These are phyloP conservation scores for Scheffersomyces lignosus DNA, from an alignment of 805 yeast genomes.

Conservation along the genomic window DNA sequence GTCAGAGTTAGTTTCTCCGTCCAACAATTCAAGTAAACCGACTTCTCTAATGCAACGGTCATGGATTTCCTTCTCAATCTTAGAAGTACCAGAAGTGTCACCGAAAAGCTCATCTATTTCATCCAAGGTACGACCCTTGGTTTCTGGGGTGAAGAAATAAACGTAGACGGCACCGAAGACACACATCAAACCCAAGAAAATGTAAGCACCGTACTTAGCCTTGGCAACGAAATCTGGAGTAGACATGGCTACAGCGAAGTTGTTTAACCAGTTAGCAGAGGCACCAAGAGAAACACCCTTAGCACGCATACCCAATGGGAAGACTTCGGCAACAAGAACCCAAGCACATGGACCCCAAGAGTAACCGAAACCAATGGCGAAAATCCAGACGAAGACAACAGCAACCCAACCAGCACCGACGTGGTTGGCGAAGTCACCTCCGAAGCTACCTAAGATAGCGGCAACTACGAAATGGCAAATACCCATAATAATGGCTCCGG, in stretches of 20 bases:
- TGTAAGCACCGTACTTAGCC: conserved; percentile 26
- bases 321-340: conserved; percentile 5
- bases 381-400: conserved; percentile 6
- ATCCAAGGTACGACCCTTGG: conserved; percentile 36
- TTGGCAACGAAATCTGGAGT: conserved; percentile 30
- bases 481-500: conserved; percentile 33
- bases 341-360: conserved; percentile 2
- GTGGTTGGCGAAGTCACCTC: conserved; percentile 10
- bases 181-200: conserved; percentile 15
- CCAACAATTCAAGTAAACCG: neutral
- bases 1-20: neutral
- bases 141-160: conserved; percentile 83
- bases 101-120: conserved; percentile 32
- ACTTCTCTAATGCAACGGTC: conserved; percentile 18
- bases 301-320: conserved; percentile 18
- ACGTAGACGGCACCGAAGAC: conserved; percentile 49
- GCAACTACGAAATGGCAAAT: conserved; percentile 15
- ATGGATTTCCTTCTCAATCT: conserved; percentile 53
- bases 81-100: conserved; percentile 46
- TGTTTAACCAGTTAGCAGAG: conserved; percentile 37
- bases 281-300: conserved; percentile 38
- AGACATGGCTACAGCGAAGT: conserved; percentile 39
- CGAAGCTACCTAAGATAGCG: conserved; percentile 14
- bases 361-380: conserved; percentile 27
- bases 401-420: conserved; percentile 9